Evolutionary conservation across 192 early-diverging fungal species (phyloP).

Genomic region (Phycomyces blakesleeanus): DNA sequence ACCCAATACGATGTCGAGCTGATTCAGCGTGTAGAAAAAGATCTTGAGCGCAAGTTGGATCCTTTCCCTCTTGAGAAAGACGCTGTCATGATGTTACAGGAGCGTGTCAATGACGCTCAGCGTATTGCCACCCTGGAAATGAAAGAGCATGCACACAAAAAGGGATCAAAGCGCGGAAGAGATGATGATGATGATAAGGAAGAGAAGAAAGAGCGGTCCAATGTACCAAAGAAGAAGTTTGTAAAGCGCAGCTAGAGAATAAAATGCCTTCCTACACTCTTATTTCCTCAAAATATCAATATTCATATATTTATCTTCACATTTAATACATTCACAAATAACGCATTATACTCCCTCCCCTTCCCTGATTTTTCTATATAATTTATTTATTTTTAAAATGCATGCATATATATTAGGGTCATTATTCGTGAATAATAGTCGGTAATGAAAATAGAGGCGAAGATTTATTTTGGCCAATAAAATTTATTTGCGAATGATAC

Average conservation of each 20-base stretch:
- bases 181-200: slow-evolving; percentile 40
- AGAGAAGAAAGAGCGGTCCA: slow-evolving; percentile 14
- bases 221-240: slow-evolving; percentile 11
- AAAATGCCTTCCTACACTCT: no score
- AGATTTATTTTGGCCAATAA: no score
- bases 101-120: slow-evolving; percentile 88
- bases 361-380: no score
- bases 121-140: slow-evolving; percentile 83
- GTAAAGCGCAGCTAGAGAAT: background rate
- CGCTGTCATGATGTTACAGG: slow-evolving; percentile 85
- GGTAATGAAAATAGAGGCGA: no score
- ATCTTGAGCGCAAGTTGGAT: slow-evolving; percentile 82
- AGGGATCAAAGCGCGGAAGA: slow-evolving; percentile 38
- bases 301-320: no score
- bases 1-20: slow-evolving; percentile 94
- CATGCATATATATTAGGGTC: no score
- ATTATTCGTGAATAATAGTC: no score
- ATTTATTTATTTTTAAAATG: no score
- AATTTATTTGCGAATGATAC: no score
- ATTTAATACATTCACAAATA: no score
- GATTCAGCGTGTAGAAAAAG: slow-evolving; percentile 90
- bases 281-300: no score
- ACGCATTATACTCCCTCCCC: no score
- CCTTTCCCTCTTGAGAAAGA: slow-evolving; percentile 82
- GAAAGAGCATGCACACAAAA: slow-evolving; percentile 65